Percentiles rank a stretch among this genome's conserved stretches.
phyloP scores from a whole-genome alignment of 768 basidiomycete species.

The Floccularia luteovirens region DNA sequence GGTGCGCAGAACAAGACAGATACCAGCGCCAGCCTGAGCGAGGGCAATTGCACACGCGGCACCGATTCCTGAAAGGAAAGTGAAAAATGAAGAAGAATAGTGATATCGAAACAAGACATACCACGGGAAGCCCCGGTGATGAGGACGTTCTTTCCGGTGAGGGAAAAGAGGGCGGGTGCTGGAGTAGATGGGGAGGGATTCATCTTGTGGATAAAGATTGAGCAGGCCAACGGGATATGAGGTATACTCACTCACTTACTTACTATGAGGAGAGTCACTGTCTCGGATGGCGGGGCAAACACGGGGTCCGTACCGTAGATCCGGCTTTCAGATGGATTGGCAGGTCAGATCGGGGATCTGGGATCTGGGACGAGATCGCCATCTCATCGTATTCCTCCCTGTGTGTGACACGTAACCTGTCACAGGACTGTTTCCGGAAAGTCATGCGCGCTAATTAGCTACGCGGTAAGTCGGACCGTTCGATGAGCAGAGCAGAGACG shows the following conservation, averaged over 20 bases:
- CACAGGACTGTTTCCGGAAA: no score
- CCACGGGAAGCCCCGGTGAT: conserved; percentile 79
- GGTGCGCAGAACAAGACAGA: conserved; percentile 36
- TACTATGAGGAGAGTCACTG: no score
- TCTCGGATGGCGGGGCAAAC: no score
- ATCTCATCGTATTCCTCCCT: no score
- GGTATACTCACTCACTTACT: no score
- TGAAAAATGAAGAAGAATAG: conserved; percentile 1
- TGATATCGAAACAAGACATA: conserved; percentile 15
- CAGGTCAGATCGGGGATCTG: no score
- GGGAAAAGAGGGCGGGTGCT: conserved; percentile 56
- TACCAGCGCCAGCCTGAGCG: conserved; percentile 39
- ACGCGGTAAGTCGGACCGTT: conserved; percentile 4
- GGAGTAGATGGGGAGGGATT: conserved; percentile 42
- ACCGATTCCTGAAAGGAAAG: conserved; percentile 33
- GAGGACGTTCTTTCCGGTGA: conserved; percentile 61
- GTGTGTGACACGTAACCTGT: no score
- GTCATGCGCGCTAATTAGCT: conserved; percentile 1
- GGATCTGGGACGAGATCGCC: no score
- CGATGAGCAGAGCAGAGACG: conserved; percentile 4
- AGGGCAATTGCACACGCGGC: conserved; percentile 41
- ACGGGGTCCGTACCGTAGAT: no score
- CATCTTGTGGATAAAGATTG: conserved; percentile 25
- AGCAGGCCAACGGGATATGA: not conserved
- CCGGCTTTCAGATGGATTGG: no score